phyloP scores from a whole-genome alignment of 305 asterid species.

The Euphrasia arctica region DNA sequence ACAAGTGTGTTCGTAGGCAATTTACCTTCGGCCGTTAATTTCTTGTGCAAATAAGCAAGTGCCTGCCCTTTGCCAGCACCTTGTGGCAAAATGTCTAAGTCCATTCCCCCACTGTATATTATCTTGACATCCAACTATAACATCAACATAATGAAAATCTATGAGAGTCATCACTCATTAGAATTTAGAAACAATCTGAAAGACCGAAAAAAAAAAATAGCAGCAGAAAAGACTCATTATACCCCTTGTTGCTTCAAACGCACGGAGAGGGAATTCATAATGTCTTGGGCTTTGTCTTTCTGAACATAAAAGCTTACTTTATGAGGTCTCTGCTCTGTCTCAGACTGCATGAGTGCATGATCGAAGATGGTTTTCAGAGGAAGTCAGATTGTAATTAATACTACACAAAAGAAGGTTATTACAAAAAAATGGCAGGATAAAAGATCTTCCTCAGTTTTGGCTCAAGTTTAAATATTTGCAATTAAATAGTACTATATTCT shows the following conservation, averaged over 20 bases:
- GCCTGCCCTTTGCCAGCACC: constrained; percentile 99
- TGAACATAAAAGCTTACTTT: constrained; percentile 84
- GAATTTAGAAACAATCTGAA: background rate
- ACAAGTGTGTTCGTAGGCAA: constrained; percentile 82
- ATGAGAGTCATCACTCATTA: constrained; percentile 1
- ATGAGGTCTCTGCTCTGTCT: constrained; percentile 97
- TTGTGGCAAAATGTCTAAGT: constrained; percentile 87
- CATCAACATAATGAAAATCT: constrained; percentile 22
- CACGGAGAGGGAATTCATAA: constrained; percentile 56
- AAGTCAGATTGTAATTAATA: constrained; percentile 17
- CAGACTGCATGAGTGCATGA: constrained; percentile 55
- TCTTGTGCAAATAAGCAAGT: constrained; percentile 88
- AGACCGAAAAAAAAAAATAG: background rate
- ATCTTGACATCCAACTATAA: constrained; percentile 89
- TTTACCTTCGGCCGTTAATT: constrained; percentile 59
- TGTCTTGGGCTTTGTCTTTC: constrained; percentile 71
- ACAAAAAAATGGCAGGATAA: too few relatives aligned
- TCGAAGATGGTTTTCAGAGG: constrained; percentile 26
- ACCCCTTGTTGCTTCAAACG: constrained; percentile 75
- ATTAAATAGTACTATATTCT: too few relatives aligned
- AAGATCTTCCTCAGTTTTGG: too few relatives aligned
- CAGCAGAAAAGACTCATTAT: constrained; percentile 28
- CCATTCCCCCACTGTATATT: constrained; percentile 97
- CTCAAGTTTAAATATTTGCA: too few relatives aligned
- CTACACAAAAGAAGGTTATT: constrained; percentile 4